Percentiles rank a stretch among this genome's conserved stretches.
Conservation (phyloP, 306 rosid species). For the Sesbania bispinosa region DNA sequence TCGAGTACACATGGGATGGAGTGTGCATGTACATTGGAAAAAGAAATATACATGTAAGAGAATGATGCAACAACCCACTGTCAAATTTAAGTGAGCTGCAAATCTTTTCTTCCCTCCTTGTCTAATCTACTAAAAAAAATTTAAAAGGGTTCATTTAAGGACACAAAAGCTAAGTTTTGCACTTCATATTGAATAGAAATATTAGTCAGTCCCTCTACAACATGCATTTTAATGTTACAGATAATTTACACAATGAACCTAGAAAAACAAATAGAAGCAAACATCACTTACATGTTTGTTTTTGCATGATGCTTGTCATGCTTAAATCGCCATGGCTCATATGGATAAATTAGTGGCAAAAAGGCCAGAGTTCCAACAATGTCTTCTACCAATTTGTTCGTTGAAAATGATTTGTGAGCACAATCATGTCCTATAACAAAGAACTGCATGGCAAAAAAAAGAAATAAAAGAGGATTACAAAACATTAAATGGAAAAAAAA, state of each 20-base stretch:
- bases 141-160: background rate
- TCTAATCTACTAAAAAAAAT: background rate
- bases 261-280: background rate
- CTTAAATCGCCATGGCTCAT: conserved; percentile 97
- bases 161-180: conserved; percentile 8
- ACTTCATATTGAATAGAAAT: conserved; percentile 10
- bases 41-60: background rate
- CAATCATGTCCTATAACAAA: conserved; percentile 99
- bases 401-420: conserved; percentile 93
- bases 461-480: conserved; percentile 31
- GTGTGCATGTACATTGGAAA: background rate
- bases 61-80: background rate
- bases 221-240: conserved; percentile 9
- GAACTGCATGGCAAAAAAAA: conserved; percentile 48
- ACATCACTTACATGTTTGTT: conserved; percentile 78
- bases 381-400: conserved; percentile 92
- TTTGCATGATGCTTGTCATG: conserved; percentile 97
- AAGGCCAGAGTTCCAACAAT: conserved; percentile 93
- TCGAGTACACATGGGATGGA: background rate
- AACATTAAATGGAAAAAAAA: background rate
- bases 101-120: background rate
- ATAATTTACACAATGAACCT: conserved; percentile 6
- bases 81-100: background rate
- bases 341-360: conserved; percentile 90
- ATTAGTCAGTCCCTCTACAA: background rate